These are phyloP conservation scores for Termitomyces sp. DNA, from an alignment of 1,284 basidiomycete genomes.

Conservation along the genomic window DNA sequence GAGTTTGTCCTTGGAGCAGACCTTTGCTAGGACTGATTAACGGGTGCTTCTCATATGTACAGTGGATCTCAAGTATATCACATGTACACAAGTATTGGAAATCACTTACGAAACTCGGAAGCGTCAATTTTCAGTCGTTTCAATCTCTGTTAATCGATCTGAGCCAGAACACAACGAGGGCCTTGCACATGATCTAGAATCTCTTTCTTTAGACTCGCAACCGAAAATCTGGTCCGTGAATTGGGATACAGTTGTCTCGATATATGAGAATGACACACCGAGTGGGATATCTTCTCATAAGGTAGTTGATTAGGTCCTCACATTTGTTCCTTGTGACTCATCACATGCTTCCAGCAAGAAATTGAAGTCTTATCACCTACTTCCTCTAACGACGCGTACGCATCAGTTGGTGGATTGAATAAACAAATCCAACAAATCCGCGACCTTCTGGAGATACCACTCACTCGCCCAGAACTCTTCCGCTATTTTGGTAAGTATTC, in stretches of 20 bases:
- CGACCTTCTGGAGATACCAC: slow-evolving; percentile 92
- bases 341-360: slow-evolving; percentile 32
- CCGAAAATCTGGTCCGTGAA: slow-evolving; percentile 48
- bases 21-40: slow-evolving; percentile 1
- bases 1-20: not conserved
- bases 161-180: slow-evolving; percentile 24
- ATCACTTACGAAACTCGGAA: slow-evolving; percentile 58
- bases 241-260: slow-evolving; percentile 57
- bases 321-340: slow-evolving; percentile 13
- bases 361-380: slow-evolving; percentile 40
- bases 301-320: slow-evolving; percentile 21
- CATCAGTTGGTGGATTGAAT: slow-evolving; percentile 83
- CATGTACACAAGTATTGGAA: slow-evolving; percentile 55
- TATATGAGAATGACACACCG: slow-evolving; percentile 31
- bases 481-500: slow-evolving; percentile 68
- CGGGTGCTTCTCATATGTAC: slow-evolving; percentile 11
- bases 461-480: slow-evolving; percentile 88
- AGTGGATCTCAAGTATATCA: slow-evolving; percentile 77
- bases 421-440: slow-evolving; percentile 87
- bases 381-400: slow-evolving; percentile 51
- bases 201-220: slow-evolving; percentile 36
- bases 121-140: slow-evolving; percentile 50
- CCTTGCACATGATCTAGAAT: slow-evolving; percentile 37
- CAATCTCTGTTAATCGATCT: slow-evolving; percentile 35
- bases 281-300: slow-evolving; percentile 24